Evolutionary conservation across 1,139 yeast genomes (phyloP).

Genomic region (Waltiozyma sp.): DNA sequence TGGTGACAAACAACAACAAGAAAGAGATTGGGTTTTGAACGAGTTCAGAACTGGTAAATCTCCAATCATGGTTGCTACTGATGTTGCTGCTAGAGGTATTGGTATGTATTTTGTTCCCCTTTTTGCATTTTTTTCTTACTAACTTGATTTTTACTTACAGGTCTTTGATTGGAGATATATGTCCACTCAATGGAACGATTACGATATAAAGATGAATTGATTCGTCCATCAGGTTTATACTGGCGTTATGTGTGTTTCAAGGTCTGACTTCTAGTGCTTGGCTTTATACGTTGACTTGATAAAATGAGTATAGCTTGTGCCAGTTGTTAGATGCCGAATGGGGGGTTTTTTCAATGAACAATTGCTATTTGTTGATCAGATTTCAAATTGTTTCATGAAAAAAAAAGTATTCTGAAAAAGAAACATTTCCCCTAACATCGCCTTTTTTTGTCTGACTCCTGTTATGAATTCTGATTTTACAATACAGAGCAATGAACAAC

Average conservation of each 20-base stretch:
- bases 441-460: neutral
- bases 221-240: neutral
- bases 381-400: too few species aligned
- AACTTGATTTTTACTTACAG: neutral
- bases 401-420: too few species aligned
- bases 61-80: slow-evolving; percentile 98
- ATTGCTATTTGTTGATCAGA: too few species aligned
- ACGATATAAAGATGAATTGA: neutral
- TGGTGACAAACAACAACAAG: slow-evolving; percentile 96
- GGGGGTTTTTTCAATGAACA: too few species aligned
- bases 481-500: slow-evolving; percentile 68
- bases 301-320: neutral
- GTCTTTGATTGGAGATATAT: neutral
- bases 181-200: neutral
- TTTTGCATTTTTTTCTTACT: neutral
- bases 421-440: neutral
- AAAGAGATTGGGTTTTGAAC: slow-evolving; percentile 95
- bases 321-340: neutral
- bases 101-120: slow-evolving; percentile 53
- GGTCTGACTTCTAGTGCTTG: too few species aligned
- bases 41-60: slow-evolving; percentile 89
- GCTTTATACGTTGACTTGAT: neutral
- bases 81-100: slow-evolving; percentile 99
- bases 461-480: slow-evolving; percentile 30
- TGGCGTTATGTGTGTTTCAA: too few species aligned